Evolutionary conservation across 208 protist species (phyloP), one percentile per base, ranked within the genome.

Genomic region (Tritrichomonas musculus): DNA sequence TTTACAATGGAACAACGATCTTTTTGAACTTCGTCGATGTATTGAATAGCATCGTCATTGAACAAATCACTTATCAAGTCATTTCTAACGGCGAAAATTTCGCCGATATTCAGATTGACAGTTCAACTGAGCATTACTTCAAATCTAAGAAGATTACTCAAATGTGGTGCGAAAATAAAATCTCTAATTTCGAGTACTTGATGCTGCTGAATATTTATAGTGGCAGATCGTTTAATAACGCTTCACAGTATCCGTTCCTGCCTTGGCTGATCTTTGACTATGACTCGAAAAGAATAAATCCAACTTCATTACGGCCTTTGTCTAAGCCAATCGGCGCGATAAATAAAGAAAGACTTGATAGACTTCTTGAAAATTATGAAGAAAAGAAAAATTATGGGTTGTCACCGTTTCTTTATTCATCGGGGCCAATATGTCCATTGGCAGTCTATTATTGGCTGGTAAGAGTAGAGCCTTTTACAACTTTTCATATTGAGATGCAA

Each of bases 311-410:
- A 5, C 64, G 64, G 11, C 22, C 99, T 95, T 95, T 99, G 49
- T 96, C 96, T 17, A 97, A 98, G 94, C 98, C 99, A 17, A 98
- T 99, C 75, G 98, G 98, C 44, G 97, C 97, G 13, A 97, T 98
- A 44, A 94, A 96, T 39, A 41, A 69, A 22, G 44, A 36, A 20
- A 82, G 94, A 2, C 66, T 69, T 39, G 53, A 36, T 33, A 11
- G 41, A 17, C 93, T 95, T 50, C 30, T 57, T 30, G 93, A 95
- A 41, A 92, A 94, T 33, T 69, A 33, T n/a, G 64, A 69, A 17
- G 64, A 33, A 69, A 33, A 33, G 27, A 69, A 33, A 33, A n/a
- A n/a, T 33, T 8, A 3, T 33, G 64, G 64, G 5, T n/a, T 69
- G 93, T 96, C 98, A 39, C 97, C 98, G 30, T 99, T 33, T 69